Evolutionary conservation across 2,329 filamentous ascomycete species (phyloP).

Genomic region (Aspergillus vadensis): DNA sequence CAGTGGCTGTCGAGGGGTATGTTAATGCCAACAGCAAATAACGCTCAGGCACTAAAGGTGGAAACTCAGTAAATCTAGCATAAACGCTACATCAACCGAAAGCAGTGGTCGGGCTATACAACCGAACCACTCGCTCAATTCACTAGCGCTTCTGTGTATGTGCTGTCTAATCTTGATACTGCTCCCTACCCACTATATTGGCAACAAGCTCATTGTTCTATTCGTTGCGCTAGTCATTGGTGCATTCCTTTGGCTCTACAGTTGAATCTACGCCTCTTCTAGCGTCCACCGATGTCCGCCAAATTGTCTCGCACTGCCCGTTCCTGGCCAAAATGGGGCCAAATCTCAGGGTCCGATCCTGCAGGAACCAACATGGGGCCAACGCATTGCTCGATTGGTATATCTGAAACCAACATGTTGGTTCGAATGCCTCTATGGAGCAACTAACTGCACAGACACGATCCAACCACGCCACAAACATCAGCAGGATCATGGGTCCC

Average conservation of each 20-base stretch:
- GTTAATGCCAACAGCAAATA: neutral
- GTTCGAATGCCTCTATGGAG: neutral
- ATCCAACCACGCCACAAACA: neutral
- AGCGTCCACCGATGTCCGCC: neutral
- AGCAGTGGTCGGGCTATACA: slow-evolving; percentile 8
- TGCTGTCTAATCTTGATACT: slow-evolving; percentile 16
- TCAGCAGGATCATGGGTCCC: slow-evolving; percentile 30
- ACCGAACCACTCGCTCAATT: neutral
- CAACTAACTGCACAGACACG: neutral
- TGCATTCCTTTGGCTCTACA: slow-evolving; percentile 13
- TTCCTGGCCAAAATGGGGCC: neutral
- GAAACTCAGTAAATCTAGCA: slow-evolving; percentile 5
- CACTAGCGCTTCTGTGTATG: slow-evolving; percentile 20
- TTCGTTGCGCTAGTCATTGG: slow-evolving; percentile 12
- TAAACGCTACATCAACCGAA: slow-evolving; percentile 4
- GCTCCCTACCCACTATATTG: neutral
- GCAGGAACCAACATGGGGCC: slow-evolving; percentile 3
- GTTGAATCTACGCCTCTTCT: slow-evolving; percentile 1
- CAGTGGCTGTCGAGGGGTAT: slow-evolving; percentile 25
- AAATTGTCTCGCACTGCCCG: neutral
- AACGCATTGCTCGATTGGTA: neutral
- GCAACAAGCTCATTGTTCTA: slow-evolving; percentile 8
- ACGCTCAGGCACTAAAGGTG: neutral
- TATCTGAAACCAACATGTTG: neutral
- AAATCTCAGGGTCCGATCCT: neutral